These are phyloP conservation scores for Cryptosporidium sp. DNA, from an alignment of 169 alveolate genomes.

Conservation along the genomic window DNA sequence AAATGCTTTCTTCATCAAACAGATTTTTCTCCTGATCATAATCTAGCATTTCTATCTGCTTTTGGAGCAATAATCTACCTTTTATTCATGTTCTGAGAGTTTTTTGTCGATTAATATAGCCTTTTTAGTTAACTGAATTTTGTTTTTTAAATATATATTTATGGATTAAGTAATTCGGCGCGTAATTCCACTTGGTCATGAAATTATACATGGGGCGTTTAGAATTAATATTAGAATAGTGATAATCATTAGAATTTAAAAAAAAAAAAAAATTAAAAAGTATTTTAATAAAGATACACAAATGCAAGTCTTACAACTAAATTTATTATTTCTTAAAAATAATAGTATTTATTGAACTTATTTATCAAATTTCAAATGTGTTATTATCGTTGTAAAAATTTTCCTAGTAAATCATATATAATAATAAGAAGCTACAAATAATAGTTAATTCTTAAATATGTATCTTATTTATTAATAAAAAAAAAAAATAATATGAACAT, in stretches of 20 bases:
- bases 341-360: too few relatives aligned
- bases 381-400: too few relatives aligned
- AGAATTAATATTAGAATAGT: neutral
- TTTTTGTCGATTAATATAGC: neutral
- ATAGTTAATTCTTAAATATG: neutral
- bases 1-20: constrained; percentile 12
- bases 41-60: neutral
- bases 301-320: neutral
- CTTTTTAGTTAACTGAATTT: too few relatives aligned
- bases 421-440: too few relatives aligned
- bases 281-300: too few relatives aligned
- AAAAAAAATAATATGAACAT: neutral
- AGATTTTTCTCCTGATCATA: constrained; percentile 5
- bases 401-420: too few relatives aligned
- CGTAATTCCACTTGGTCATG: constrained; percentile 10
- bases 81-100: neutral
- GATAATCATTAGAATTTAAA: too few relatives aligned
- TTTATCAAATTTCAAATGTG: too few relatives aligned
- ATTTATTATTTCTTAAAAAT: too few relatives aligned
- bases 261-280: too few relatives aligned
- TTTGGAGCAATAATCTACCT: neutral
- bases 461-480: neutral
- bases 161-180: neutral
- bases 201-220: neutral
- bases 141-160: neutral